phyloP scores from a whole-genome alignment of 2,329 filamentous ascomycete species.

The Stagonosporopsis cucurbitacearum region DNA sequence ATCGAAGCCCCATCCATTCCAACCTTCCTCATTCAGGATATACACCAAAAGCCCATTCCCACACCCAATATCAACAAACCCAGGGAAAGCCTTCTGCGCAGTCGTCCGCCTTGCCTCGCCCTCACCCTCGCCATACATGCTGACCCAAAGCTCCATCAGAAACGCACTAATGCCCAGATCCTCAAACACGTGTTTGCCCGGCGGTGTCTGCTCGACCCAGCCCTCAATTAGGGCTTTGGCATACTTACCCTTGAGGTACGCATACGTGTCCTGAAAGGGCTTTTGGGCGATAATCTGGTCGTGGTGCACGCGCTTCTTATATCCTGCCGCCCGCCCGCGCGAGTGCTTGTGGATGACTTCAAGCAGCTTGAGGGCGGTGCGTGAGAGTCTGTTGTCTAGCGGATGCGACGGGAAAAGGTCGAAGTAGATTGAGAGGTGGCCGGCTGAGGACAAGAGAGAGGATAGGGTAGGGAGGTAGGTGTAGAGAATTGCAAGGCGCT shows the following conservation, averaged over 20 bases:
- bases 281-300: constrained; percentile 80
- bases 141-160: constrained; percentile 86
- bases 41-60: constrained; percentile 92
- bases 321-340: constrained; percentile 67
- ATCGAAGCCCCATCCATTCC: constrained; percentile 88
- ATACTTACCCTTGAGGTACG: constrained; percentile 78
- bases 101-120: constrained; percentile 5
- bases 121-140: constrained; percentile 69
- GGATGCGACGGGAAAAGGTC: constrained; percentile 52
- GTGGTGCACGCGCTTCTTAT: constrained; percentile 83
- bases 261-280: constrained; percentile 81
- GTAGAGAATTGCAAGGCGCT: constrained; percentile 77
- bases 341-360: constrained; percentile 76
- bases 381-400: constrained; percentile 61
- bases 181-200: constrained; percentile 92
- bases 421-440: constrained; percentile 60
- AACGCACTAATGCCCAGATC: constrained; percentile 91
- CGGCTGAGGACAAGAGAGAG: constrained; percentile 39
- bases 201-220: constrained; percentile 89
- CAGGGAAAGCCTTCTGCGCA: constrained; percentile 66
- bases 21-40: constrained; percentile 81
- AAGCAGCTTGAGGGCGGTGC: constrained; percentile 73
- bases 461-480: constrained; percentile 55
- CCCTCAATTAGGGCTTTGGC: constrained; percentile 71
- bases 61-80: constrained; percentile 95